Base-by-base conservation (phyloP, 345 rosid species). In the Gossypium mustelinum region DNA sequence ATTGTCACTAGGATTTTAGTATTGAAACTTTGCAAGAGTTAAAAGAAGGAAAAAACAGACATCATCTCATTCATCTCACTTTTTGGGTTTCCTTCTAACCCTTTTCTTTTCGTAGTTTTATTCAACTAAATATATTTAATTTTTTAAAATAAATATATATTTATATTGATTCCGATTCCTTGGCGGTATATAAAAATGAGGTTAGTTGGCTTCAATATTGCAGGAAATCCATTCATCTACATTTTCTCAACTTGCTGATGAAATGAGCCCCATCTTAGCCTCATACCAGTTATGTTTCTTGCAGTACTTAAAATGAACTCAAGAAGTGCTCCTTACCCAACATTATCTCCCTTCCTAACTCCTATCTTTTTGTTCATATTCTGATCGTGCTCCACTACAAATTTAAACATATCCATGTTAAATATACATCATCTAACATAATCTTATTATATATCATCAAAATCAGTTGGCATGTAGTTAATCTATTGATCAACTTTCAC, bases 221-320 rank as follows among this genome's bases (percentile, higher is more conserved):
- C 18, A 67, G 39, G 55, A 67, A 67, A 67, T 29, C 13, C 12
- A 45, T 44, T 20, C 5, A 45, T 34, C 75, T 69, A 74, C n/a
- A 34, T 74, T 59, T 75, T 48, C 58, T 64, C 11, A 34, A 61
- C 66, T 72, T n/a, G 41, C 63, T 7, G 9, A 44, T n/a, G 29
- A 45, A 11, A 68, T 76, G 77, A 60, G 6, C 78, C 10, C 10
- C 60, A 63, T 78, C 66, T 78, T 72, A 58, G 81, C 74, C n/a
- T n/a, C 47, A 59, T 70, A 10, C 13, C 29, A 55, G 50, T 63
- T 52, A 60, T 12, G 50, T 48, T 48, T 67, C 17, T 68, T 70
- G 44, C 41, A 14, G 18, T 34, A 62, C 68, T 70, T 75, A 59
- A 54, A 27, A 34, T 20, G 22, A 54, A 67, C 61, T n/a, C 78